Conservation (phyloP, 176 grass and related monocot species). For the Oryza glumipatula region DNA sequence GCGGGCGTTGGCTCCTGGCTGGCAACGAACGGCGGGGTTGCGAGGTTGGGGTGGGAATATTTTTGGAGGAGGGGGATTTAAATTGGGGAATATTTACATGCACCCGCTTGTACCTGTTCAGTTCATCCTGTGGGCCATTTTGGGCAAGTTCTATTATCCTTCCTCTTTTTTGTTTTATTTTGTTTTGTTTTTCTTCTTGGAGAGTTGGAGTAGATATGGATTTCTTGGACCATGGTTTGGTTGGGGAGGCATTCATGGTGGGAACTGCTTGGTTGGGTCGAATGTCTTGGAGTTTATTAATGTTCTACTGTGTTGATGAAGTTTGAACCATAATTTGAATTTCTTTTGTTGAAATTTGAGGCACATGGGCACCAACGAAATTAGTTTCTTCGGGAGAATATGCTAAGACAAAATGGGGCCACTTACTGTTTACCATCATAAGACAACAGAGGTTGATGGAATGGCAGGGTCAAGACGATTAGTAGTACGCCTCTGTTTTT, state of each 20-base stretch:
- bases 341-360: not conserved
- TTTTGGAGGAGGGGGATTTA: not conserved
- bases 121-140: not conserved
- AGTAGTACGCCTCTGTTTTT: no score
- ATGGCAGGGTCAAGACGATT: no score
- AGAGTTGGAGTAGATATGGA: not conserved
- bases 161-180: not conserved
- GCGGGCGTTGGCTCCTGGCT: slow-evolving; percentile 35
- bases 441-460: no score
- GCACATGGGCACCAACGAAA: not conserved
- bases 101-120: slow-evolving; percentile 13
- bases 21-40: slow-evolving; percentile 34
- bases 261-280: slow-evolving; percentile 30
- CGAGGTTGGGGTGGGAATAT: slow-evolving; percentile 12
- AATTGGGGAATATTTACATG: not conserved
- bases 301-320: not conserved
- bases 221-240: slow-evolving; percentile 17
- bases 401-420: not conserved
- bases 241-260: slow-evolving; percentile 11
- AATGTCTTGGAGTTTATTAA: slow-evolving; percentile 25
- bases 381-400: not conserved
- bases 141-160: not conserved
- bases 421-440: no score
- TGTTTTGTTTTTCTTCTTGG: not conserved
- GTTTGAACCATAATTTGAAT: not conserved